phyloP scores from a whole-genome alignment of 2,329 filamentous ascomycete genomes.

The Penicillium thymicola region DNA sequence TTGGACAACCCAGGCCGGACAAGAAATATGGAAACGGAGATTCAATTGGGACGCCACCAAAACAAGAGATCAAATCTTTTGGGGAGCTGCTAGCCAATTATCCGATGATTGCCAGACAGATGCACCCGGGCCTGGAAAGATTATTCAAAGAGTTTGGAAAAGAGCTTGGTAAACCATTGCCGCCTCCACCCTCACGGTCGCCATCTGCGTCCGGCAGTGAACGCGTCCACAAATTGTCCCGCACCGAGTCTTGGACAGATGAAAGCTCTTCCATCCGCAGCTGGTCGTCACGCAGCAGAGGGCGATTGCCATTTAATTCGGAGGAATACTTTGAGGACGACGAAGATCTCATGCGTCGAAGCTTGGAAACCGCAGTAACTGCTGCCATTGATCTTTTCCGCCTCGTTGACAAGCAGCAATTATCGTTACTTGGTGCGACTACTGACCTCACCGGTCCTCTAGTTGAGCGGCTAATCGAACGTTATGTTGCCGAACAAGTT shows the following conservation, averaged over 20 bases:
- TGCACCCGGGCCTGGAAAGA: constrained; percentile 87
- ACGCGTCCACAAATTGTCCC: constrained; percentile 24
- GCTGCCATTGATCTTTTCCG: constrained; percentile 95
- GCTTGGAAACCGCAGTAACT: constrained; percentile 87
- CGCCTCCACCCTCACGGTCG: constrained; percentile 60
- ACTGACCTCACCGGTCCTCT: constrained; percentile 89
- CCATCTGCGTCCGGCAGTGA: constrained; percentile 54
- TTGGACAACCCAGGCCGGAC: constrained; percentile 17
- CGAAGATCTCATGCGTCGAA: constrained; percentile 83
- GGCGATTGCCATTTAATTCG: constrained; percentile 53
- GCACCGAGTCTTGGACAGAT: constrained; percentile 37
- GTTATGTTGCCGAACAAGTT: constrained; percentile 89
- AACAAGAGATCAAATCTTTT: constrained; percentile 90
- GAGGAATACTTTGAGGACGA: constrained; percentile 80
- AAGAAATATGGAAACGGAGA: constrained; percentile 28
- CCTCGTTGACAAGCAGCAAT: constrained; percentile 88
- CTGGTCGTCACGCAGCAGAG: constrained; percentile 32
- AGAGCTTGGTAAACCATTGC: constrained; percentile 80
- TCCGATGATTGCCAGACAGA: constrained; percentile 91
- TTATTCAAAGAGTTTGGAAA: constrained; percentile 85
- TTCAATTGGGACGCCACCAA: constrained; percentile 47
- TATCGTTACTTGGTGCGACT: constrained; percentile 85
- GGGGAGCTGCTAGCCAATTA: constrained; percentile 86
- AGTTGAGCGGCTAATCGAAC: constrained; percentile 90
- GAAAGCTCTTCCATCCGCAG: constrained; percentile 36